phyloP scores from a whole-genome alignment of 2,329 filamentous ascomycete genomes.

The Paramyrothecium roridum region DNA sequence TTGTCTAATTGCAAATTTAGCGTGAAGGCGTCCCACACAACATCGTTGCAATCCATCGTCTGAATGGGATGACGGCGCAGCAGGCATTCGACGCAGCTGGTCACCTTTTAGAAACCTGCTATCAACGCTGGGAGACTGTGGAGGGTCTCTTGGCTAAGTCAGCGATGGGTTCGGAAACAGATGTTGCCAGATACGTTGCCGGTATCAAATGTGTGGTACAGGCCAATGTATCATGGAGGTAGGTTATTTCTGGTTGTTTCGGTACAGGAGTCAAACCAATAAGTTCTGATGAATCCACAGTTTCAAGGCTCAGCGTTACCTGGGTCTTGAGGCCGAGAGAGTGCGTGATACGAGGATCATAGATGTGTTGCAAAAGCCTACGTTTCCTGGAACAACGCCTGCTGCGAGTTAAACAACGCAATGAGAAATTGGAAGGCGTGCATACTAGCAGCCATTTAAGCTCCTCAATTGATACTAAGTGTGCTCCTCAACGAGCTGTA shows the following conservation, averaged over 20 bases:
- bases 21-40: constrained; percentile 15
- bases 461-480: no score
- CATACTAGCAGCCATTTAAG: no score
- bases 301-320: constrained; percentile 9
- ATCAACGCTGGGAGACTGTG: constrained; percentile 10
- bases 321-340: constrained; percentile 4
- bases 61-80: constrained; percentile 12
- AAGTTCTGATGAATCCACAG: constrained; percentile 1
- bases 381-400: no score
- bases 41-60: constrained; percentile 13
- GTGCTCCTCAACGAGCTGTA: no score
- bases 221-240: constrained; percentile 9
- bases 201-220: constrained; percentile 17
- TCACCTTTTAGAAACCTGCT: constrained; percentile 11
- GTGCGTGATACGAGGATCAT: constrained; percentile 3
- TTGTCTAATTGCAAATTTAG: not conserved
- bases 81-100: constrained; percentile 15
- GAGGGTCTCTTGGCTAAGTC: constrained; percentile 10
- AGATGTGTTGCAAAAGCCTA: not conserved
- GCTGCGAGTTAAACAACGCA: no score
- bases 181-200: constrained; percentile 14
- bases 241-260: not conserved
- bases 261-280: not conserved
- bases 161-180: constrained; percentile 3
- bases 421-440: no score